Base-by-base conservation (phyloP, 441 rosid species). In the Adansonia madagascariensis region DNA sequence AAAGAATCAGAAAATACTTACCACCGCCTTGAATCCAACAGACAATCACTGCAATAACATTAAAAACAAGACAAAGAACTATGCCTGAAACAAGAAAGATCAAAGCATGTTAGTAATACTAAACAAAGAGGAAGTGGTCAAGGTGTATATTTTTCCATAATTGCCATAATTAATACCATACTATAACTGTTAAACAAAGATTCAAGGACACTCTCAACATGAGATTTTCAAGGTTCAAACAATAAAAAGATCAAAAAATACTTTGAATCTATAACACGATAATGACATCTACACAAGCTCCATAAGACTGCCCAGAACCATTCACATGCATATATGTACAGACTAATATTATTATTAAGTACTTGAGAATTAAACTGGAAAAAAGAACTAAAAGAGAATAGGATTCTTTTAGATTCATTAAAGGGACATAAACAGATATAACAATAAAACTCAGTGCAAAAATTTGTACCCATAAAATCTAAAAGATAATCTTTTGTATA, bases 21-120 rank as follows among this genome's bases (percentile, higher is more conserved):
- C 99, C 99, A 41, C 97, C 99, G 12, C 98, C 97, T 85, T 86
- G 90, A 80, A 92, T 87, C 99, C 99, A 95, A 79, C 91, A 90
- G 63, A 93, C 91, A 4, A 78, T 89, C 77, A 90, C 88, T 24
- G 99, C 97, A 84, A 93, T 77, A 71, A 91, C 85, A 78, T 95
- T 95, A 81, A 87, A 95, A 15, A 82, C 77, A 76, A 95, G 98
- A 82, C 97, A 95, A 75, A 93, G 84, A 85, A 90, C 92, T 68
- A 95, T 86, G 72, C 98, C 99, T 92, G 90, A 83, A 86, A 80
- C 15, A 7, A 57, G 53, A 27, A 62, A 46, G 60, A 65, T 3
- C 10, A 65, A 35, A 50, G 72, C 27, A 74, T 8, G 76, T 60
- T 56, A 59, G 41, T 52, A 12, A 56, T 55, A 41, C 17, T 39